Conservation (phyloP, 305 asterid genomes). For the Fraxinus floribunda region DNA sequence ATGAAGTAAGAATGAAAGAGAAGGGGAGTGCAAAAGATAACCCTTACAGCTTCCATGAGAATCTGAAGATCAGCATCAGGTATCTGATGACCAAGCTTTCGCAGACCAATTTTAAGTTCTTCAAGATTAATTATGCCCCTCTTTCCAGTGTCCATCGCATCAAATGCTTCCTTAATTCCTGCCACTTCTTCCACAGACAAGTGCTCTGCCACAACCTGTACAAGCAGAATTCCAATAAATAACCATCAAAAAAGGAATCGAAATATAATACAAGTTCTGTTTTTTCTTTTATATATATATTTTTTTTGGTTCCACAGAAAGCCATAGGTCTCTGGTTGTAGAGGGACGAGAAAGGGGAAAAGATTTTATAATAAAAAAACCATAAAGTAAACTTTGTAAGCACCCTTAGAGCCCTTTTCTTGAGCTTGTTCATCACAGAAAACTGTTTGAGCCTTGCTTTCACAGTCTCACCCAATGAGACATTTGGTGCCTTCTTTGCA, state of each 20-base stretch:
- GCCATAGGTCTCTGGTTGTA: neutral
- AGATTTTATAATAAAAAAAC: neutral
- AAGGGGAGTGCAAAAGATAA: neutral
- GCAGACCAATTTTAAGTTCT: slow-evolving; percentile 67
- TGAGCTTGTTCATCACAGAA: slow-evolving; percentile 86
- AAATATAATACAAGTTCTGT: neutral
- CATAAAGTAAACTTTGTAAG: slow-evolving; percentile 9
- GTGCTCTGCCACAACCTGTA: slow-evolving; percentile 76
- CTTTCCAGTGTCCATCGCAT: slow-evolving; percentile 63
- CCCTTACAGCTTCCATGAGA: slow-evolving; percentile 81
- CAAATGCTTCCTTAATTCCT: slow-evolving; percentile 75
- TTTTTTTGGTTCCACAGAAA: neutral
- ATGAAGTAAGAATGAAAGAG: neutral
- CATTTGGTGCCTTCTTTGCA: slow-evolving; percentile 77
- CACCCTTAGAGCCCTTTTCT: slow-evolving; percentile 86
- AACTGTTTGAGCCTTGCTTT: slow-evolving; percentile 89
- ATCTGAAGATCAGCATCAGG: slow-evolving; percentile 72
- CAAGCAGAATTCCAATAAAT: slow-evolving; percentile 18
- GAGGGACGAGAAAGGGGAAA: neutral
- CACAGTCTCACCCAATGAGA: slow-evolving; percentile 78
- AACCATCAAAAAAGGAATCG: neutral
- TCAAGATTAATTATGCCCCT: slow-evolving; percentile 57
- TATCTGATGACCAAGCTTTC: slow-evolving; percentile 73
- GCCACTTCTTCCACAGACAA: slow-evolving; percentile 80
- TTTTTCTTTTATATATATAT: neutral